These are phyloP conservation scores for Rhododendron henanense DNA, from an alignment of 148 eudicot genomes.

Conservation along the genomic window DNA sequence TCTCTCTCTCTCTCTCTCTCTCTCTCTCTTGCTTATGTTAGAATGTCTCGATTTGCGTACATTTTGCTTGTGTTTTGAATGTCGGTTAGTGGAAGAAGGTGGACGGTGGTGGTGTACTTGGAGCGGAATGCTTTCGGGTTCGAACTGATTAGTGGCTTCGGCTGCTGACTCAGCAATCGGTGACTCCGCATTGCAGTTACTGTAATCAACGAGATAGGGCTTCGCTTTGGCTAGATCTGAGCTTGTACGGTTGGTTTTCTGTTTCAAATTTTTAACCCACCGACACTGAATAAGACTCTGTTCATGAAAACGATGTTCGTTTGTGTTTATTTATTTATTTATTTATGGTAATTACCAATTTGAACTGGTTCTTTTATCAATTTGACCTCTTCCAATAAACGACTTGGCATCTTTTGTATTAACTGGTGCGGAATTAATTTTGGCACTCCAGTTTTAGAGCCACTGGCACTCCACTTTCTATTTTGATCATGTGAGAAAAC, in stretches of 20 bases:
- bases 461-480: too few relatives aligned
- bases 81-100: not conserved
- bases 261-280: not conserved
- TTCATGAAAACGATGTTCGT: not conserved
- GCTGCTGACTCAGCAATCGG: not conserved
- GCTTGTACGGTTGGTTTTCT: slow-evolving; percentile 8
- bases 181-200: not conserved
- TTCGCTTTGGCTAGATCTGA: slow-evolving; percentile 35
- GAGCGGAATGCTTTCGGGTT: not conserved
- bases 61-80: not conserved
- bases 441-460: too few relatives aligned
- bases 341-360: not conserved
- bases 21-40: not conserved
- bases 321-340: not conserved
- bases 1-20: not conserved
- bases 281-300: slow-evolving; percentile 3
- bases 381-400: too few relatives aligned
- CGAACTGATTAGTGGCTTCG: not conserved
- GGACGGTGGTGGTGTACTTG: not conserved
- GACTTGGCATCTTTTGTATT: not conserved
- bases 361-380: not conserved
- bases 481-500: too few relatives aligned
- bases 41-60: not conserved
- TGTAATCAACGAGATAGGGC: not conserved
- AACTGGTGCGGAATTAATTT: too few relatives aligned